Evolutionary conservation across 2,329 filamentous ascomycete species (phyloP).

Genomic region (Dendryphion nanum): DNA sequence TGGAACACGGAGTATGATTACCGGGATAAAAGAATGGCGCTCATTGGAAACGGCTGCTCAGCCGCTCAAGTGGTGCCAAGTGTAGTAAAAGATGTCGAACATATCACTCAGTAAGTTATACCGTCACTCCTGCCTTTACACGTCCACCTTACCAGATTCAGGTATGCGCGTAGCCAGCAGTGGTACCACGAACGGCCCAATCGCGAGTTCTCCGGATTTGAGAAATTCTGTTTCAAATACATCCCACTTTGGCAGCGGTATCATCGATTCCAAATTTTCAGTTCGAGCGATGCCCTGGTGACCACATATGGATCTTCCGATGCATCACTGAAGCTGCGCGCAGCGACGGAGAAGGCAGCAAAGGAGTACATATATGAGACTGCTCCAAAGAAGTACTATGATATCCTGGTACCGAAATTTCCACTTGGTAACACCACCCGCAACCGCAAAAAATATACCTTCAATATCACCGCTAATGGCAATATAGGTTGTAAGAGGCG

Average conservation of each 20-base stretch:
- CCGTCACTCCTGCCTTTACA: too few relatives aligned
- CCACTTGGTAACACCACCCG: slow-evolving; percentile 19
- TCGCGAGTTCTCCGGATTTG: slow-evolving; percentile 20
- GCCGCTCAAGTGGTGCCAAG: slow-evolving; percentile 45
- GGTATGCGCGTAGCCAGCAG: slow-evolving; percentile 20
- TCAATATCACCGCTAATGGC: too few relatives aligned
- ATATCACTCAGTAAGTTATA: slow-evolving; percentile 35
- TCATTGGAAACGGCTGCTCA: slow-evolving; percentile 43
- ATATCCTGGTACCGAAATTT: slow-evolving; percentile 17
- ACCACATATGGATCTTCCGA: slow-evolving; percentile 9
- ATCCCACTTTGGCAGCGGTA: slow-evolving; percentile 33
- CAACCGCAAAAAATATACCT: not conserved
- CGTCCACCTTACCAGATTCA: slow-evolving; percentile 43
- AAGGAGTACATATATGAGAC: slow-evolving; percentile 18
- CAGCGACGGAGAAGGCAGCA: slow-evolving; percentile 9
- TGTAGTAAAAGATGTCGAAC: slow-evolving; percentile 30
- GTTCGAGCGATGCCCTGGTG: slow-evolving; percentile 11
- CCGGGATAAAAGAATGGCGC: slow-evolving; percentile 38
- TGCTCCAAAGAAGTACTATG: slow-evolving; percentile 27
- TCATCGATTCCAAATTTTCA: slow-evolving; percentile 9
- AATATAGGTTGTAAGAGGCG: slow-evolving; percentile 16
- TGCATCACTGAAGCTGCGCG: not conserved
- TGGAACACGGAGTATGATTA: slow-evolving; percentile 45
- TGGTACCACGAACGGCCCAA: slow-evolving; percentile 39
- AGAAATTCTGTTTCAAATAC: slow-evolving; percentile 29